Conservation (phyloP, 495 filamentous ascomycete species). For the Lasiosphaeris hirsuta region DNA sequence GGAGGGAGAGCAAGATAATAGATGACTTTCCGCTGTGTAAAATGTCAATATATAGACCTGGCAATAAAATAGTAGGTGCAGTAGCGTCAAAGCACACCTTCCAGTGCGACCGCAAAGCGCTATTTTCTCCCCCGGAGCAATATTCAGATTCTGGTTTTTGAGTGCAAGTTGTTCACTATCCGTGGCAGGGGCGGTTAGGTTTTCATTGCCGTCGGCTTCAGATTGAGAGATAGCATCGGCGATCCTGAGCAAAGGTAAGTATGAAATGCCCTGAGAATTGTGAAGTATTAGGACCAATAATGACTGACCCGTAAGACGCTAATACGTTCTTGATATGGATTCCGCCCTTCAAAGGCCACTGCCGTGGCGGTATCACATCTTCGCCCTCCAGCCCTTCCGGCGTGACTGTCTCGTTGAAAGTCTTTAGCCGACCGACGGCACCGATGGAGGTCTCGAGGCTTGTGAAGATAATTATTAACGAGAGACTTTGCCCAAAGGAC, state of each 20-base stretch:
- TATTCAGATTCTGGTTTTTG: slow-evolving; percentile 18
- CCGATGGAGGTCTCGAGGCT: slow-evolving; percentile 51
- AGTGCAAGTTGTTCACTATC: slow-evolving; percentile 31
- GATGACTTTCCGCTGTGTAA: slow-evolving; percentile 73
- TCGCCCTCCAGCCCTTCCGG: slow-evolving; percentile 19
- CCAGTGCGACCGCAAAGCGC: slow-evolving; percentile 28
- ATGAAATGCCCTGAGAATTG: background rate
- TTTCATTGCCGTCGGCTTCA: background rate
- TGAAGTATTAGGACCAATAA: background rate
- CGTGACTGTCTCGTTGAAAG: slow-evolving; percentile 34
- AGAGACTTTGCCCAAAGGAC: slow-evolving; percentile 22
- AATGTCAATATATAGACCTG: background rate
- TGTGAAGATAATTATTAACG: slow-evolving; percentile 29
- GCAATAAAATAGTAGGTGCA: no score
- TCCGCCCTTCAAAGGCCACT: slow-evolving; percentile 23
- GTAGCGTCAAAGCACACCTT: no score
- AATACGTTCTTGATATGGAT: slow-evolving; percentile 24
- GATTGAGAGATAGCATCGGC: background rate
- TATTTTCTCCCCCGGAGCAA: slow-evolving; percentile 21
- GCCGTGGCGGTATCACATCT: slow-evolving; percentile 18
- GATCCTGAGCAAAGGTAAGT: background rate
- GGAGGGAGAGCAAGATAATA: slow-evolving; percentile 85
- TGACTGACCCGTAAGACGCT: slow-evolving; percentile 23
- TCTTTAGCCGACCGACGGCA: slow-evolving; percentile 43
- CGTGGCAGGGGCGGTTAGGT: slow-evolving; percentile 13